phyloP scores from a whole-genome alignment of 139 green algal species.

The Closterium sp. region DNA sequence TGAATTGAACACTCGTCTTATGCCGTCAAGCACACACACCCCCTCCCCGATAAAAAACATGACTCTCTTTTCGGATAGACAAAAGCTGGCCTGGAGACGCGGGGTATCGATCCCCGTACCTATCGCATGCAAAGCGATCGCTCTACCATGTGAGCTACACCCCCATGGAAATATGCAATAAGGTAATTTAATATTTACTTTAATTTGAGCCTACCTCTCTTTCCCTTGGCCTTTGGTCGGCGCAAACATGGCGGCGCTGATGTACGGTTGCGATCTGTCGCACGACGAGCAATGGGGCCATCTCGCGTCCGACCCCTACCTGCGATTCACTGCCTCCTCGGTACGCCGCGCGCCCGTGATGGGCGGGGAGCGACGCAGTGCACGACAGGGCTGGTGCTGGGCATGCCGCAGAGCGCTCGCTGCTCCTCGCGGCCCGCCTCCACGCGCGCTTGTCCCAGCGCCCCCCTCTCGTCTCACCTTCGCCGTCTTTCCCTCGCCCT shows the following conservation, averaged over 20 bases:
- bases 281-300: neutral
- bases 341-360: neutral
- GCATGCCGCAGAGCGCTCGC: neutral
- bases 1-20: no score
- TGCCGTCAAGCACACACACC: no score
- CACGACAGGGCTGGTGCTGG: neutral
- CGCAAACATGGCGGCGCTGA: neutral
- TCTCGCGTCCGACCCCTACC: neutral
- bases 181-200: no score
- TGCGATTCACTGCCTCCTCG: constrained; percentile 15
- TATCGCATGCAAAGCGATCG: neutral
- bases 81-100: neutral
- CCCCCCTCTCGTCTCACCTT: neutral
- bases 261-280: constrained; percentile 20
- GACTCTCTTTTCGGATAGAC: no score
- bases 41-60: no score
- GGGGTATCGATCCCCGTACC: neutral
- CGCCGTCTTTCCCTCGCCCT: neutral
- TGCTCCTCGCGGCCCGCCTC: no score
- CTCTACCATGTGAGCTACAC: neutral
- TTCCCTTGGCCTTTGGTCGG: neutral
- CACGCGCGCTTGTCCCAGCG: no score
- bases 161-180: no score
- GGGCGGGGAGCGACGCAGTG: neutral
- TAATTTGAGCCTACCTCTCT: no score